phyloP scores from a whole-genome alignment of 345 rosid species.

The Melastoma malabathricum region DNA sequence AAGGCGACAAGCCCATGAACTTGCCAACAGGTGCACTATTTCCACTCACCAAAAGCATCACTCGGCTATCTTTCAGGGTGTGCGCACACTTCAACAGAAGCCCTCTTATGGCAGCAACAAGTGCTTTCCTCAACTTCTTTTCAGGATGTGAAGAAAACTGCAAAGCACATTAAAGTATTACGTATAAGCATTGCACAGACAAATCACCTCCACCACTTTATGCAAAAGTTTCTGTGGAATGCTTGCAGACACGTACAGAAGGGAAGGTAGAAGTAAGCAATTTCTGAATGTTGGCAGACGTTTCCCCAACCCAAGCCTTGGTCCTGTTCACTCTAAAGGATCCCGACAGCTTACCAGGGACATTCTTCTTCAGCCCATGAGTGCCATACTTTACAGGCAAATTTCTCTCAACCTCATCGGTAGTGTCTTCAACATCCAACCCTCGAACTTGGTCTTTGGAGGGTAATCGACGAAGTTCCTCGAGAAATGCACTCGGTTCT shows the following conservation, averaged over 20 bases:
- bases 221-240: too few species aligned
- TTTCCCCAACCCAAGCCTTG: constrained; percentile 64
- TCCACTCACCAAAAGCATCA: constrained; percentile 66
- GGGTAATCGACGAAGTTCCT: constrained; percentile 56
- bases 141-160: constrained; percentile 81
- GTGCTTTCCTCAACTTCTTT: constrained; percentile 47
- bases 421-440: constrained; percentile 18
- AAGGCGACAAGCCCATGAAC: too few species aligned
- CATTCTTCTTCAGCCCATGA: constrained; percentile 14
- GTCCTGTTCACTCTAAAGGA: constrained; percentile 61
- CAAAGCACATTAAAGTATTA: background rate
- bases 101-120: constrained; percentile 60
- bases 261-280: constrained; percentile 64
- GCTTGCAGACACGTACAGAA: constrained; percentile 33
- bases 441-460: constrained; percentile 24
- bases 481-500: constrained; percentile 39
- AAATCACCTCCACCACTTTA: too few species aligned
- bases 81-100: constrained; percentile 46
- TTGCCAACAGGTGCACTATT: background rate
- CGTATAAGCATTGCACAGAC: too few species aligned
- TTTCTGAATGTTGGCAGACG: constrained; percentile 57
- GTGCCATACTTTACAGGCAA: constrained; percentile 12
- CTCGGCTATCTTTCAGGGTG: constrained; percentile 50
- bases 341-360: constrained; percentile 23
- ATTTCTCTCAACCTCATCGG: constrained; percentile 15